Percentiles rank a stretch among this genome's conserved stretches.
These are phyloP conservation scores for Vitis hybrid DNA, from an alignment of 177 flowering plant species.

Conservation along the genomic window DNA sequence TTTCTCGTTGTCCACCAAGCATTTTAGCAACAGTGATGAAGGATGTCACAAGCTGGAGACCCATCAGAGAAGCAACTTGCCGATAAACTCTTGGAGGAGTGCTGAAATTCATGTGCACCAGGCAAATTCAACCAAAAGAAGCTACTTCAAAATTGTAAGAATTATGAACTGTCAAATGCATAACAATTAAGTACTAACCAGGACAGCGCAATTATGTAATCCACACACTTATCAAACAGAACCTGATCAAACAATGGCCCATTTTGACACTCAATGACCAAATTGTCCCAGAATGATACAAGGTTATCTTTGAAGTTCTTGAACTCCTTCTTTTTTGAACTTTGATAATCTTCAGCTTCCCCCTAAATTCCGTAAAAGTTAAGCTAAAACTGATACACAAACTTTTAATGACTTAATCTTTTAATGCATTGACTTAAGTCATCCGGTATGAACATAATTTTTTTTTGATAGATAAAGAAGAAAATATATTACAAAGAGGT, in stretches of 20 bases:
- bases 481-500: not conserved
- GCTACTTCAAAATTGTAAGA: slow-evolving; percentile 7
- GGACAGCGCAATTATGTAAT: slow-evolving; percentile 88
- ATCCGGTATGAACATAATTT: too few species aligned
- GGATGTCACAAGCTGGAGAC: slow-evolving; percentile 95
- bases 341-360: slow-evolving; percentile 78
- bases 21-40: slow-evolving; percentile 82
- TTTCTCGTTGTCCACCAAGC: slow-evolving; percentile 87
- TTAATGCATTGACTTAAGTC: too few species aligned
- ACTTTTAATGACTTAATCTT: not conserved
- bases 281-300: slow-evolving; percentile 70
- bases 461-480: not conserved
- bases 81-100: slow-evolving; percentile 98
- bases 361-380: slow-evolving; percentile 53
- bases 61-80: slow-evolving; percentile 83
- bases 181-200: slow-evolving; percentile 52
- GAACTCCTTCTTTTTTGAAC: slow-evolving; percentile 80
- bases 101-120: slow-evolving; percentile 40
- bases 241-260: slow-evolving; percentile 83
- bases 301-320: slow-evolving; percentile 92
- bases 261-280: slow-evolving; percentile 87
- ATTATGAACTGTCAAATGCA: not conserved
- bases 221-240: slow-evolving; percentile 91
- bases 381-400: slow-evolving; percentile 16
- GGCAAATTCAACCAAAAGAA: slow-evolving; percentile 12